Conservation (phyloP, 768 basidiomycete species). For the Boletus rubroflammeus region DNA sequence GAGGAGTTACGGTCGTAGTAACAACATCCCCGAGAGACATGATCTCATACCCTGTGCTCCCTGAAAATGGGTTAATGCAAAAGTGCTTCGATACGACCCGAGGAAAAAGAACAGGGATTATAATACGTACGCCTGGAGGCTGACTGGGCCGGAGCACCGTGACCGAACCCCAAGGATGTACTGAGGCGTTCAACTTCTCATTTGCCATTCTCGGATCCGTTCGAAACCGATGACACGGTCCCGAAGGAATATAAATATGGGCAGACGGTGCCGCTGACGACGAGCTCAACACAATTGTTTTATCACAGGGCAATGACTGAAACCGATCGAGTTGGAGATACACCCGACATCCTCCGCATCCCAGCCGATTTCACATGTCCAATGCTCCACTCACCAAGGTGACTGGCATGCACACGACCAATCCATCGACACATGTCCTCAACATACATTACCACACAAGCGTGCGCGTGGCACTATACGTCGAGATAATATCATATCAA, state of each 20-base stretch:
- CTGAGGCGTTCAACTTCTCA: no score
- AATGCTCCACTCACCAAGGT: background rate
- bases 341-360: background rate
- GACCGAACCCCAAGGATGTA: no score
- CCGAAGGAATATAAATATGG: background rate
- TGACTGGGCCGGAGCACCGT: no score
- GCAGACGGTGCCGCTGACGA: background rate
- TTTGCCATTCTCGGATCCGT: background rate
- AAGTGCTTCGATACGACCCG: no score
- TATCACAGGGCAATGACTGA: background rate
- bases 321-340: background rate
- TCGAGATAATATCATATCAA: conserved; percentile 7
- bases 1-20: no score
- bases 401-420: background rate
- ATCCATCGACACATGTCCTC: background rate
- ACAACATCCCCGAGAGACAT: no score
- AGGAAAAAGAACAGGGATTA: no score
- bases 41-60: no score
- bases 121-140: background rate
- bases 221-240: background rate
- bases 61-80: no score
- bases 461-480: background rate
- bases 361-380: background rate
- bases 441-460: background rate
- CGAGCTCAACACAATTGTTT: background rate